A percentile compares a stretch with the other conserved stretches of the same genome.
Evolutionary conservation across 176 grass and related monocot species (phyloP).

Genomic region (Cenchrus purpureus): DNA sequence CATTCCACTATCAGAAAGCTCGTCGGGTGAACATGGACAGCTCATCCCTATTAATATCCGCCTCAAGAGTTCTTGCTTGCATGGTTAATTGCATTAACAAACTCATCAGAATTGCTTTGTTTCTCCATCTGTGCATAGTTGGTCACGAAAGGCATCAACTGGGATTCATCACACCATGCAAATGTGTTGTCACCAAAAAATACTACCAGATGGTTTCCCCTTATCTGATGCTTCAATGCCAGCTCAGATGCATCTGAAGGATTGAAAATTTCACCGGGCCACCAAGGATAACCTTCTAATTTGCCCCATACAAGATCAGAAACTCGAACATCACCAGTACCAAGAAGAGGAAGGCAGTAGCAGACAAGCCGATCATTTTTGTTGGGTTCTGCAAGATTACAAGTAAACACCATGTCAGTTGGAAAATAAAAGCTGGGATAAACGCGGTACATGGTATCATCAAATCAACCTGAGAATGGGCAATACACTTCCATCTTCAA

Average conservation of each 20-base stretch:
- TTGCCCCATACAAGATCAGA: conserved; percentile 94
- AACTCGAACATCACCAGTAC: conserved; percentile 55
- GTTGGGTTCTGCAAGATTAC: not conserved
- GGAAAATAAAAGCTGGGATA: not conserved
- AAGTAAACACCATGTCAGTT: not conserved
- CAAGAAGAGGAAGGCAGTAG: conserved; percentile 61
- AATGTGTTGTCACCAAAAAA: conserved; percentile 95
- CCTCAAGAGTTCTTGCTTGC: conserved; percentile 83
- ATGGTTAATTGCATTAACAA: conserved; percentile 66
- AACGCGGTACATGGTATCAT: not conserved
- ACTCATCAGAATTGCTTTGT: conserved; percentile 72
- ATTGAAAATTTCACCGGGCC: conserved; percentile 90
- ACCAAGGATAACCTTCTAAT: conserved; percentile 95
- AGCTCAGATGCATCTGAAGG: conserved; percentile 81
- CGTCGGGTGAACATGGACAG: conserved; percentile 73
- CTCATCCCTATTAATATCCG: conserved; percentile 66
- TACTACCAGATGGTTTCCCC: conserved; percentile 65
- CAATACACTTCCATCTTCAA: conserved; percentile 30
- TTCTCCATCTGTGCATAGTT: conserved; percentile 94
- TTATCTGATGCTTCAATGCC: conserved; percentile 76
- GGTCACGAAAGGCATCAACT: conserved; percentile 74
- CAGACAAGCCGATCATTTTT: conserved; percentile 11
- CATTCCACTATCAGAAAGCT: conserved; percentile 50
- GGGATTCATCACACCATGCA: conserved; percentile 95
- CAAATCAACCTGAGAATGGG: not conserved